Percentiles rank a stretch among this genome's conserved stretches.
phyloP scores from a whole-genome alignment of 257 asterid species.

The Haberlea rhodopensis region DNA sequence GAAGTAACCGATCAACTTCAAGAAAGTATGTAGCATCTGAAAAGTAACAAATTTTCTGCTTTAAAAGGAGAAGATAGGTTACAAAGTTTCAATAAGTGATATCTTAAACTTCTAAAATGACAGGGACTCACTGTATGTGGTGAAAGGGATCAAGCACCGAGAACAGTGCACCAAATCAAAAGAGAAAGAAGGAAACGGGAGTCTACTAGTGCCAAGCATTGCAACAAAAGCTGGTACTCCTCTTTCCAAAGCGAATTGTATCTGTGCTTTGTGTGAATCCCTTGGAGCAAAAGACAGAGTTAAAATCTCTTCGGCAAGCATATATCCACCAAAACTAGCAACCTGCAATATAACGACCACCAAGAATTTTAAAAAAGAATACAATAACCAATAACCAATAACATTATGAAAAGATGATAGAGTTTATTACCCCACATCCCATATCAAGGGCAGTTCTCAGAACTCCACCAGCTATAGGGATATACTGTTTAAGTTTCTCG shows the following conservation, averaged over 20 bases:
- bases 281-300: conserved; percentile 95
- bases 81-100: conserved; percentile 10
- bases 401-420: conserved; percentile 7
- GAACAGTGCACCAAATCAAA: conserved; percentile 97
- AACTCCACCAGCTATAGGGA: conserved; percentile 80
- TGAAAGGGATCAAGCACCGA: conserved; percentile 91
- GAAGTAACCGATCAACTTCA: conserved; percentile 93
- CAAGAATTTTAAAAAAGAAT: not conserved
- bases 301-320: conserved; percentile 73
- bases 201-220: conserved; percentile 96
- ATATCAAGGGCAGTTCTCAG: conserved; percentile 96
- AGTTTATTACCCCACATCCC: conserved; percentile 87
- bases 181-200: conserved; percentile 85
- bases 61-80: conserved; percentile 24
- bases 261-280: conserved; percentile 93
- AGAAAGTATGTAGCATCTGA: conserved; percentile 94
- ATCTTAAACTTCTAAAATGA: not conserved
- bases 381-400: conserved; percentile 10
- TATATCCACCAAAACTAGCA: conserved; percentile 97
- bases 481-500: conserved; percentile 88
- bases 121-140: conserved; percentile 77
- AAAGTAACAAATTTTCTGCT: conserved; percentile 25
- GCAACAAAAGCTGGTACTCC: conserved; percentile 97
- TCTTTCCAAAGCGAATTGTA: conserved; percentile 96
- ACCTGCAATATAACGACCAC: conserved; percentile 50